These are phyloP conservation scores for Trichoderma simmonsii DNA, from an alignment of 2,329 filamentous ascomycete genomes.

Conservation along the genomic window DNA sequence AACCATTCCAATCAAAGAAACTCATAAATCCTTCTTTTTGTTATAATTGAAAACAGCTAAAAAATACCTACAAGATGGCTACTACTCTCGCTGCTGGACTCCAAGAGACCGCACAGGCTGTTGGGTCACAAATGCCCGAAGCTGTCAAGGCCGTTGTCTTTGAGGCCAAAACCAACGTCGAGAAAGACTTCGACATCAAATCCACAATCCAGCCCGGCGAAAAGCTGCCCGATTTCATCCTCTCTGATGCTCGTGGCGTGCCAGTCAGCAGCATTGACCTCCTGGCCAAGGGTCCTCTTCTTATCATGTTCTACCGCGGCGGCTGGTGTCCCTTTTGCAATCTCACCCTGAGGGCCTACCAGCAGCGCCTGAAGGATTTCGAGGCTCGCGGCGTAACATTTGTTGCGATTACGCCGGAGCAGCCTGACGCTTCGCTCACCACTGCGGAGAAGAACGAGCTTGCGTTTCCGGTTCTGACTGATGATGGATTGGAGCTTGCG, in stretches of 20 bases:
- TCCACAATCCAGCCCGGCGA: constrained; percentile 33
- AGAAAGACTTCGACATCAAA: constrained; percentile 25
- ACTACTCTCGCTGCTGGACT: background rate
- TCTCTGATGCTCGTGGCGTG: constrained; percentile 35
- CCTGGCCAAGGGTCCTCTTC: constrained; percentile 32
- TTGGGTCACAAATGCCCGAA: background rate
- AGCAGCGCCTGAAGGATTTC: constrained; percentile 36
- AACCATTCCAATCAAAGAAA: background rate
- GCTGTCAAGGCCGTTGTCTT: background rate
- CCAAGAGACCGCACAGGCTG: background rate
- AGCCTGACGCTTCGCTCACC: constrained; percentile 37
- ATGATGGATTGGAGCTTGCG: constrained; percentile 36
- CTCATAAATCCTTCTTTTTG: background rate
- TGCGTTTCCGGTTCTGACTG: constrained; percentile 40
- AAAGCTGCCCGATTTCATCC: constrained; percentile 33
- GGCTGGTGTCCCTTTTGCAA: constrained; percentile 48
- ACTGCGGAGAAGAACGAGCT: constrained; percentile 40
- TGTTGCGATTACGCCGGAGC: constrained; percentile 41
- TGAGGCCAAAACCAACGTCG: background rate
- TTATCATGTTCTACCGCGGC: constrained; percentile 47
- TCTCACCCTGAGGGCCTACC: constrained; percentile 35
- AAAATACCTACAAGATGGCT: background rate
- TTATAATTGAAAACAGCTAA: background rate
- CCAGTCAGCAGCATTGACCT: constrained; percentile 32
- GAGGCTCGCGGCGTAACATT: constrained; percentile 37